These are phyloP conservation scores for Lyophyllum semitale DNA, from an alignment of 768 basidiomycete genomes.

Conservation along the genomic window DNA sequence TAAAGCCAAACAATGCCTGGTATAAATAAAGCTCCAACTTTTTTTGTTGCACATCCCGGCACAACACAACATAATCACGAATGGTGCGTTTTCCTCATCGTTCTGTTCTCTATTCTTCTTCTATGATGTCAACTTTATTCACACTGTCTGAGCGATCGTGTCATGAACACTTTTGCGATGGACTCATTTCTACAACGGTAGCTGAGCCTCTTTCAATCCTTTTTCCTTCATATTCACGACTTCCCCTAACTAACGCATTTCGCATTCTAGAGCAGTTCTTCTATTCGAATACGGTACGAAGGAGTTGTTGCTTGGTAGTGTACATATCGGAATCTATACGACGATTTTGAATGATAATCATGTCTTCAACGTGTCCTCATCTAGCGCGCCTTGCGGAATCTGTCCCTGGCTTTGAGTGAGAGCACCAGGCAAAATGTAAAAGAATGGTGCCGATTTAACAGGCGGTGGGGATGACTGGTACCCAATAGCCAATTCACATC, in stretches of 20 bases:
- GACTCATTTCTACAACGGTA: slow-evolving; percentile 81
- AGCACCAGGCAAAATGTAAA: slow-evolving; percentile 81
- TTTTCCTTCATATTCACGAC: not conserved
- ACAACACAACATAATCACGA: not conserved
- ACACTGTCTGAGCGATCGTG: slow-evolving; percentile 71
- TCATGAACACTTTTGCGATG: slow-evolving; percentile 44
- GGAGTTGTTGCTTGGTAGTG: not conserved
- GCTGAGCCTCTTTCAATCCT: slow-evolving; percentile 50
- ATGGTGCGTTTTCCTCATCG: slow-evolving; percentile 24
- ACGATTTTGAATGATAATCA: not conserved
- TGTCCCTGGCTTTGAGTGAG: slow-evolving; percentile 90
- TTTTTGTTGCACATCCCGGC: not conserved
- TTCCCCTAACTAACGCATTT: slow-evolving; percentile 4
- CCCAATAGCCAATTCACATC: slow-evolving; percentile 66
- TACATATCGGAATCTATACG: not conserved
- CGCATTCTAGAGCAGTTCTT: slow-evolving; percentile 8
- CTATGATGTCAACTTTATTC: slow-evolving; percentile 66
- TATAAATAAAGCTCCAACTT: slow-evolving; percentile 14
- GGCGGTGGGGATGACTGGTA: slow-evolving; percentile 84
- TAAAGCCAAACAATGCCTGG: slow-evolving; percentile 14
- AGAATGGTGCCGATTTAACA: slow-evolving; percentile 70
- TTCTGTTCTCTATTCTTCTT: slow-evolving; percentile 11
- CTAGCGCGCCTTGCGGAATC: slow-evolving; percentile 82
- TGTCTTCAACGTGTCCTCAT: slow-evolving; percentile 32
- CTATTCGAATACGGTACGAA: not conserved